phyloP scores from a whole-genome alignment of 371 early-diverging fungal genomes.

The Mucor indicus region DNA sequence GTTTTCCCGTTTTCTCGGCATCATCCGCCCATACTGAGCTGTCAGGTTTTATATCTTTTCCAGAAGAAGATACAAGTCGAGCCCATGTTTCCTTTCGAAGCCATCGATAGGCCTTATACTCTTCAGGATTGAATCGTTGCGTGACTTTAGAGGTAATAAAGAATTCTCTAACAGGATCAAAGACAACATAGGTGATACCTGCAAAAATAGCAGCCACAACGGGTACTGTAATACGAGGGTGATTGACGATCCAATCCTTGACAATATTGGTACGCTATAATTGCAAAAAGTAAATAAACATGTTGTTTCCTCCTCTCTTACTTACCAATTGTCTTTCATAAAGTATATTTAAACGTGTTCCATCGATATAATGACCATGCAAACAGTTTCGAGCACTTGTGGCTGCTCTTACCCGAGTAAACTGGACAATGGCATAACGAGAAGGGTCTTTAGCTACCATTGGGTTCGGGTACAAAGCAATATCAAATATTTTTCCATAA shows the following conservation, averaged over 20 bases:
- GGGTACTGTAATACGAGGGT: slow-evolving; percentile 72
- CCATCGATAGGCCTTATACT: slow-evolving; percentile 63
- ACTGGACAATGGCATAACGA: slow-evolving; percentile 77
- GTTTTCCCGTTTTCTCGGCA: slow-evolving; percentile 53
- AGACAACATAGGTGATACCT: slow-evolving; percentile 77
- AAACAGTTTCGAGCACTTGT: slow-evolving; percentile 89
- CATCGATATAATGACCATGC: slow-evolving; percentile 70
- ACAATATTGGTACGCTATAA: slow-evolving; percentile 58
- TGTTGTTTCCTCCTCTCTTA: too few species aligned
- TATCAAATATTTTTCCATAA: slow-evolving; percentile 83
- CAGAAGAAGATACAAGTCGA: slow-evolving; percentile 28
- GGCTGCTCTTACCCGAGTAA: slow-evolving; percentile 71
- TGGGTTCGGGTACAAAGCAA: slow-evolving; percentile 58
- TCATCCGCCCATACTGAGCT: slow-evolving; percentile 62
- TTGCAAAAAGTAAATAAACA: too few species aligned
- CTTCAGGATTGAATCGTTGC: slow-evolving; percentile 68
- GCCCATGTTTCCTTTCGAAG: slow-evolving; percentile 61
- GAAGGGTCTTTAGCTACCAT: slow-evolving; percentile 66
- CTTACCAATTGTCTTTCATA: slow-evolving; percentile 69
- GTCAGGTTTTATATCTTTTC: too few species aligned
- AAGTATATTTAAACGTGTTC: slow-evolving; percentile 60
- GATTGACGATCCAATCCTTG: slow-evolving; percentile 68
- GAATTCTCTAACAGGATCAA: slow-evolving; percentile 90
- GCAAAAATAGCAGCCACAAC: slow-evolving; percentile 75
- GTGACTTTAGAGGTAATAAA: slow-evolving; percentile 81